phyloP scores from a whole-genome alignment of 1,284 basidiomycete genomes.

The Ganoderma multipileum region DNA sequence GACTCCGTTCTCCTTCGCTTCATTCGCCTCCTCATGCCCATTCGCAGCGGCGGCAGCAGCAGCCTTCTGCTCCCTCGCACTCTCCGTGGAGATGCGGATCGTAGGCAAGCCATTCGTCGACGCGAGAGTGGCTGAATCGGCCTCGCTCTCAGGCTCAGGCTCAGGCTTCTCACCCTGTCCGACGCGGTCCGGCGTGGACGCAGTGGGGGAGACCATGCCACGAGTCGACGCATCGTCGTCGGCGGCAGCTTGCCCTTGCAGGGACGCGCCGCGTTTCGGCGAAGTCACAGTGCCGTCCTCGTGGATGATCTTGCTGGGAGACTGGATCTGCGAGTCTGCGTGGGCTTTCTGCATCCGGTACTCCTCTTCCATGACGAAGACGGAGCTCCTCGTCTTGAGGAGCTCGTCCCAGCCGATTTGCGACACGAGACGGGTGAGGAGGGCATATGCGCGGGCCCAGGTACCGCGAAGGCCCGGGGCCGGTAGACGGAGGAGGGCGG shows the following conservation, averaged over 20 bases:
- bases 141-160: conserved; percentile 32
- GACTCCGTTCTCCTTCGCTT: conserved; percentile 36
- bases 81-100: conserved; percentile 90
- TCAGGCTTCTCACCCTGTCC: conserved; percentile 15
- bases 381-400: conserved; percentile 89
- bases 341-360: conserved; percentile 89
- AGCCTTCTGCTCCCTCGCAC: conserved; percentile 46
- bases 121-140: conserved; percentile 36
- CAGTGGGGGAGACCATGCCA: conserved; percentile 51
- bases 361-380: conserved; percentile 99
- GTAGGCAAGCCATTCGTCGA: conserved; percentile 69
- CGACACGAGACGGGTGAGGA: conserved; percentile 89
- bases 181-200: conserved; percentile 30
- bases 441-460: conserved; percentile 93
- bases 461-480: conserved; percentile 95
- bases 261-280: conserved; percentile 28
- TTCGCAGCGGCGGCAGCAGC: conserved; percentile 29
- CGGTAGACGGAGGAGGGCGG: conserved; percentile 90
- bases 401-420: conserved; percentile 99
- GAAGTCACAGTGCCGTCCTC: conserved; percentile 28
- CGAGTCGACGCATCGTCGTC: conserved; percentile 78
- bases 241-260: conserved; percentile 27
- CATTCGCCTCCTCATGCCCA: conserved; percentile 2
- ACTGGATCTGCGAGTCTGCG: conserved; percentile 53
- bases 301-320: conserved; percentile 30